phyloP scores from a whole-genome alignment of 164 flowering plant species.

The Euptelea pleiosperma region DNA sequence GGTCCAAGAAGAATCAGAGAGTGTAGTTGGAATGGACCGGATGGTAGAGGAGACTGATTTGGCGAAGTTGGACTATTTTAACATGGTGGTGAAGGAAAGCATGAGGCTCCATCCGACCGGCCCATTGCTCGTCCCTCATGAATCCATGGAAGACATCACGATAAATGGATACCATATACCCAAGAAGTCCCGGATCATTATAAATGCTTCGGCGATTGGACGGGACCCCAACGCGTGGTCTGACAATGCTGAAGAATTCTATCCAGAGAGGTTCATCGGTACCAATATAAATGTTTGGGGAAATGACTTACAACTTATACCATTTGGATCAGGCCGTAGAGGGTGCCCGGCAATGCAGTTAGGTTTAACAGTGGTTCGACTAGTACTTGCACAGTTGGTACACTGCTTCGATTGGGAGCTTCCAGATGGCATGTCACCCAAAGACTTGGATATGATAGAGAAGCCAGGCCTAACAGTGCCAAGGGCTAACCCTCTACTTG shows the following conservation, averaged over 20 bases:
- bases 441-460: conserved; percentile 10
- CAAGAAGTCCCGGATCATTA: conserved; percentile 5
- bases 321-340: conserved; percentile 14
- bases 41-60: background rate
- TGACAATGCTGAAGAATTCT: background rate
- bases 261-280: conserved; percentile 2
- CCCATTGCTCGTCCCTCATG: background rate
- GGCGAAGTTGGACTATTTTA: background rate
- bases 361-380: background rate
- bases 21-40: too few relatives aligned
- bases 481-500: conserved; percentile 2
- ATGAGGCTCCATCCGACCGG: too few relatives aligned
- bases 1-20: too few relatives aligned
- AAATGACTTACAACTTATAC: background rate
- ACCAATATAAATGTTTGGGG: background rate
- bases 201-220: conserved; percentile 9
- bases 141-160: background rate
- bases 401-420: conserved; percentile 15
- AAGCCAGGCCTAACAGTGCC: background rate
- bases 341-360: conserved; percentile 9
- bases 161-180: background rate
- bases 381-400: conserved; percentile 4
- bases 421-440: conserved; percentile 7
- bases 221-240: conserved; percentile 8
- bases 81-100: too few relatives aligned